Conservation (phyloP, 768 basidiomycete species). For the Termitomyces sp. region DNA sequence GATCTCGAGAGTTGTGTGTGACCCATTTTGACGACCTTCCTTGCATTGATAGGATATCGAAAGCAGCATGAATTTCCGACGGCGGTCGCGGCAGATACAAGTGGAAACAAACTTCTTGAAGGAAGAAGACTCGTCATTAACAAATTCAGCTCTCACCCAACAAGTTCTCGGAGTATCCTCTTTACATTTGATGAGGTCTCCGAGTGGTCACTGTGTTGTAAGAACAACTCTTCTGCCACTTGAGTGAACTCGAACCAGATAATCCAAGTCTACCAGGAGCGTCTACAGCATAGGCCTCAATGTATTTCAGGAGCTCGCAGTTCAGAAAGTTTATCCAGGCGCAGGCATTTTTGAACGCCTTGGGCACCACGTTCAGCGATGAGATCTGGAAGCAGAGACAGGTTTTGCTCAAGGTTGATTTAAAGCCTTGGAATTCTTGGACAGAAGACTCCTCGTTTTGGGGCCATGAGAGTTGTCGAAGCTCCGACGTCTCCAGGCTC, state of each 20-base stretch:
- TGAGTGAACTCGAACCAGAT: neutral
- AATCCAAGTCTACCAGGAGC: neutral
- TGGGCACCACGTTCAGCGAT: no score
- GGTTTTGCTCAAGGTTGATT: no score
- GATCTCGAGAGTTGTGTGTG: neutral
- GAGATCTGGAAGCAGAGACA: no score
- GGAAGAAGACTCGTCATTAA: neutral
- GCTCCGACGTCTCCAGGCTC: neutral
- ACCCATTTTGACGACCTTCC: neutral
- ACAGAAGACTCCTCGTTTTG: neutral
- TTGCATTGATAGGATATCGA: no score
- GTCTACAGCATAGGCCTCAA: neutral
- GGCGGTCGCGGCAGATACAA: neutral
- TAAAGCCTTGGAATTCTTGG: no score
- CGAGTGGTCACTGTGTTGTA: no score
- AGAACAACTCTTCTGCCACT: neutral
- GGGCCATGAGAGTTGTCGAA: neutral
- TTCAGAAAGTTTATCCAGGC: no score
- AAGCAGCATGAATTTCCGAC: neutral
- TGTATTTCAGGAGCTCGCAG: neutral
- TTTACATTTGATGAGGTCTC: neutral
- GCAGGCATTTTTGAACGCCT: no score
- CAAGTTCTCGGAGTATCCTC: neutral
- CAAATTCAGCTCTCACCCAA: neutral
- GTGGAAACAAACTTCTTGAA: neutral